Percentiles rank a stretch among this genome's conserved stretches.
Conservation (phyloP, 306 rosid species). For the Lathyrus oleraceus region DNA sequence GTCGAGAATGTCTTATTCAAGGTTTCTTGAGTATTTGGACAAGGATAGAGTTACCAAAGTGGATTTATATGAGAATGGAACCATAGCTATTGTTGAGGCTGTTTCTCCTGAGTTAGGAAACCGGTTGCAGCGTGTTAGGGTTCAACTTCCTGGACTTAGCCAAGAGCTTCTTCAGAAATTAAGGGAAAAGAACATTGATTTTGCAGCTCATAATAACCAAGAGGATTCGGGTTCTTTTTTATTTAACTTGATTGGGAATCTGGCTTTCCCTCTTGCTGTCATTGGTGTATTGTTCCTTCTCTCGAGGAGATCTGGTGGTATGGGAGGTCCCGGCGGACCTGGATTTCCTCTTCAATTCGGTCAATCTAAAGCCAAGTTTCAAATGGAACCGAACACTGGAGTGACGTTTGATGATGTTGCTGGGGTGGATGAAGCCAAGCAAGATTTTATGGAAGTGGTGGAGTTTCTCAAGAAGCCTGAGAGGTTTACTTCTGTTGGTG, state of each 20-base stretch:
- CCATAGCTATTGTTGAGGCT: slow-evolving; percentile 96
- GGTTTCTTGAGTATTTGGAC: slow-evolving; percentile 93
- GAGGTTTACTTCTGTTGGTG: slow-evolving; percentile 96
- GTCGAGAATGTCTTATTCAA: slow-evolving; percentile 98
- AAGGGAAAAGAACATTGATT: slow-evolving; percentile 93
- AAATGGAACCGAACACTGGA: slow-evolving; percentile 98
- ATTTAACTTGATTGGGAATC: slow-evolving; percentile 87
- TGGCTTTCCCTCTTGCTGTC: slow-evolving; percentile 88
- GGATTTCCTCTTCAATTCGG: slow-evolving; percentile 90
- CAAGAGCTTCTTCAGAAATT: slow-evolving; percentile 98
- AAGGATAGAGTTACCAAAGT: slow-evolving; percentile 91
- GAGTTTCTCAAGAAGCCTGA: slow-evolving; percentile 98
- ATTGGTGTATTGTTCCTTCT: slow-evolving; percentile 93
- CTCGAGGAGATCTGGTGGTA: slow-evolving; percentile 94
- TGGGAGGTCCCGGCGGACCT: slow-evolving; percentile 99
- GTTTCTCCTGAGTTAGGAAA: slow-evolving; percentile 96
- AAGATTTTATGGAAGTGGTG: slow-evolving; percentile 97
- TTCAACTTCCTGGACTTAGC: slow-evolving; percentile 94
- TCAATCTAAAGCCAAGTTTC: slow-evolving; percentile 99
- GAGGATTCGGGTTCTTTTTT: slow-evolving; percentile 91
- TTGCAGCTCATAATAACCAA: slow-evolving; percentile 97
- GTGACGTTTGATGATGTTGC: slow-evolving; percentile 99
- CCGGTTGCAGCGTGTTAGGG: slow-evolving; percentile 84
- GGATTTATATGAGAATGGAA: slow-evolving; percentile 92
- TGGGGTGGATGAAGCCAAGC: slow-evolving; percentile 99